Evolutionary conservation across 306 rosid genomes (phyloP), one percentile per base, ranked within the genome.

Genomic region (Prunus mongolica): DNA sequence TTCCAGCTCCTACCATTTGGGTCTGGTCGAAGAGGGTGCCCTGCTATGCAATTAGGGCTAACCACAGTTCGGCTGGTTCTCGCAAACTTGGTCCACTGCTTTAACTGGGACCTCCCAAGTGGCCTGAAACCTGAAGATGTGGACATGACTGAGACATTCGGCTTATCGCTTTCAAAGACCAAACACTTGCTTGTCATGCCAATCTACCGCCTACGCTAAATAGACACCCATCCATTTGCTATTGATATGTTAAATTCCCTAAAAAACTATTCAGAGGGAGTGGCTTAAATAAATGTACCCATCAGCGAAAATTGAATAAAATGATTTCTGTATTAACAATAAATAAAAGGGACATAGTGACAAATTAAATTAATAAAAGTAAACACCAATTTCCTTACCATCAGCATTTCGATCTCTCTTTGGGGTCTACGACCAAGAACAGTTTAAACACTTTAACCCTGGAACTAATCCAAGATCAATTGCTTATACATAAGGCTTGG

Each of bases 1-100:
- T 88, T 76, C 24, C 15, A 74, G 55, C 79, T 88, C 0, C 22
- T 86, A 22, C 89, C 87, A 69, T 86, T 89, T 74, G 89, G 89
- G 18, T 79, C 73, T 0, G 68, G 74, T 2, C 38, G 78, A 2
- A 65, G 77, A 64, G 55, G 55, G 12, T 78, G 77, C 14, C 82
- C 82, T 3, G 77, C 72, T 9, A 15, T 62, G 49, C 57, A 15
- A 6, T 25, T 71, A 18, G 82, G 82, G 3, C 24, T 78, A 2
- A 41, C 22, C 15, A 71, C 73, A 7, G 82, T 78, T 12, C 14
- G 18, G 9, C 68, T 57, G 16, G 65, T 25, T 15, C 0, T 78
- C 13, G 82, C 82, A 18, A 76, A 71, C 19, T 15, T 88, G 38
- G 79, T 76, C 4, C 91, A 85, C 4, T 82, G 78, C 66, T 86